Base-by-base conservation (phyloP, 2,329 filamentous ascomycete species). In the Chrysoporthe puriensis region DNA sequence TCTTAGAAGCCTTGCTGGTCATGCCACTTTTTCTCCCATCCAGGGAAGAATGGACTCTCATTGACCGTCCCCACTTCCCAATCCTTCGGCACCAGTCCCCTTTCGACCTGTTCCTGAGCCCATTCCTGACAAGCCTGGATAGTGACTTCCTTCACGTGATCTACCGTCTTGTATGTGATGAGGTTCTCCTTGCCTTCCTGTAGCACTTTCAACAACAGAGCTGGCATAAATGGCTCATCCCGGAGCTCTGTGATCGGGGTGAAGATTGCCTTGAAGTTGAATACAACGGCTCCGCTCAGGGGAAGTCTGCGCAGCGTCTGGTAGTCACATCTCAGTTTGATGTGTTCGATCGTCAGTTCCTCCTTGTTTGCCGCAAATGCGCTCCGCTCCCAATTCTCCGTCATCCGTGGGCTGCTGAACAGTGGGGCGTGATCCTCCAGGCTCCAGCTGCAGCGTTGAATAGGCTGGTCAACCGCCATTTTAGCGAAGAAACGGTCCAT, bases 401-500 rank as follows among this genome's bases (percentile, higher is more conserved):
- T 66, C 72, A 92, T 84, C 0, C 88, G 88, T 0, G 89, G 86
- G 0, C 91, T 90, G 83, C 93, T 88, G 77, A 90, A 96, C 2
- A 96, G 83, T 0, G 92, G 92, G 50, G 89, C 79, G 52, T 90
- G 91, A 48, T 93, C 83, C 75, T 96, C 93, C 0, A 97, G 81
- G 4, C 91, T 91, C 93, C 93, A 97, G 1, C 91, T 94, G 3
- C 91, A 92, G 62, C 93, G 87, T 77, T 96, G 93, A 64, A 96
- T 96, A 1, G 93, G 89, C 70, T 88, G 88, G 70, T 90, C 85
- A 0, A 90, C 86, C 0, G 91, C 87, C 81, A 94, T 88, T 75
- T 92, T 94, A 42, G 90, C 87, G 75, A 97, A 96, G 78, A 88
- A 96, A n/a, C 91, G 84, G 74, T 96, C 92, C 90, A 97, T 94